phyloP scores from a whole-genome alignment of 2,329 filamentous ascomycete genomes.

The Colletotrichum theobromicola region DNA sequence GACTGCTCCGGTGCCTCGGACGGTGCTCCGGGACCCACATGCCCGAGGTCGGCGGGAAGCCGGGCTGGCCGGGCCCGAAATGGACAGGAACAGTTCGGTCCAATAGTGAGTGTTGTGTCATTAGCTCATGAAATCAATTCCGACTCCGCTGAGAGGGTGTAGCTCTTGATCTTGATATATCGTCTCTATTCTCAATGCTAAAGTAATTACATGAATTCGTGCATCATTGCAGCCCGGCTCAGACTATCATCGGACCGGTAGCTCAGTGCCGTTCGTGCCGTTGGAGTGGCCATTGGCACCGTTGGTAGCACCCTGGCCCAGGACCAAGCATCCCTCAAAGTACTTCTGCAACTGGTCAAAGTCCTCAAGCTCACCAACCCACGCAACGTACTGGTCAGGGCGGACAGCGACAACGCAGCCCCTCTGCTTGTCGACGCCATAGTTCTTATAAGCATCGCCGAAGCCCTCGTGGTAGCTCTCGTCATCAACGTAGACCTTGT shows the following conservation, averaged over 20 bases:
- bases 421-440: conserved; percentile 58
- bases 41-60: background rate
- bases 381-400: conserved; percentile 71
- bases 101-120: too few species aligned
- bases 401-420: conserved; percentile 66
- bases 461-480: conserved; percentile 57
- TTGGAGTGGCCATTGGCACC: background rate
- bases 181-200: background rate
- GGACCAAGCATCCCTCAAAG: conserved; percentile 33
- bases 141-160: background rate
- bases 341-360: conserved; percentile 38
- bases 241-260: background rate
- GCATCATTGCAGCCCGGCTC: background rate
- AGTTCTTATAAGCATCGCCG: conserved; percentile 57
- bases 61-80: background rate
- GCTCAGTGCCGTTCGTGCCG: background rate
- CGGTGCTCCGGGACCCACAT: background rate
- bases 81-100: background rate
- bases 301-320: background rate
- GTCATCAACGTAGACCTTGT: conserved; percentile 61
- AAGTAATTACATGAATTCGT: background rate
- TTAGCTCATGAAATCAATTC: background rate
- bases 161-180: background rate
- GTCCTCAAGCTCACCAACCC: conserved; percentile 42
- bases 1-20: background rate